Evolutionary conservation across 345 rosid species (phyloP), one percentile per base, ranked within the genome.

Genomic region (Eutrema japonicum): DNA sequence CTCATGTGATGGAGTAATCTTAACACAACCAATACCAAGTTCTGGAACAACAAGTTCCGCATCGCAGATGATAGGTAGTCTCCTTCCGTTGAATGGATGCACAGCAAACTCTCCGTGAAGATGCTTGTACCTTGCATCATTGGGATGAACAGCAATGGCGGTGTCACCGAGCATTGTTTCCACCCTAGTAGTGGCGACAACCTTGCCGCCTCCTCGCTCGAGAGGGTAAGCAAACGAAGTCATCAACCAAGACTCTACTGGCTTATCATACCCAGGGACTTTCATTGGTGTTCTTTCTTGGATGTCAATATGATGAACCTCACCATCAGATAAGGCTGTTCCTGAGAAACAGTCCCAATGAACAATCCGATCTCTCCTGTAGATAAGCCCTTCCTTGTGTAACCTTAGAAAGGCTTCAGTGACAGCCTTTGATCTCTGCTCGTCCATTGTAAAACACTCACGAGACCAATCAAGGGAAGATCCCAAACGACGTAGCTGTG

Each of bases 381-480:
- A 92, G 71, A 92, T 85, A 68, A 90, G 87, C 40, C 88, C 89
- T 45, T 89, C 89, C 67, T 79, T 76, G 77, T 83, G 64, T 12
- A 92, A 68, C 78, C 70, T 71, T 53, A 82, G 83, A 80, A 89
- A 92, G 51, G 89, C 96, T 75, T 88, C 98, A 7, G 79, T 80
- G 46, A 89, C 92, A 56, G 98, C 93, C 72, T 78, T 85, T 54
- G 94, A 88, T 79, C 94, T 80, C 67, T 85, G 79, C 22, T 88
- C 92, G 71, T 92, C 96, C 98, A 89, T 85, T 13, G 98, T 92
- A 79, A 88, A 92, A 79, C 89, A 32, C 96, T 94, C 97, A 70
- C 92, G 97, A 29, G 98, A 87, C 99, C 99, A 94, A 76, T 94
- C 99, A 75, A 92, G 96, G 14, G 99, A 91, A 42, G 97, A 85